Percentiles rank a stretch among this genome's conserved stretches.
phyloP scores from a whole-genome alignment of 192 early-diverging fungal species.

The Borealophlyctis nickersoniae region DNA sequence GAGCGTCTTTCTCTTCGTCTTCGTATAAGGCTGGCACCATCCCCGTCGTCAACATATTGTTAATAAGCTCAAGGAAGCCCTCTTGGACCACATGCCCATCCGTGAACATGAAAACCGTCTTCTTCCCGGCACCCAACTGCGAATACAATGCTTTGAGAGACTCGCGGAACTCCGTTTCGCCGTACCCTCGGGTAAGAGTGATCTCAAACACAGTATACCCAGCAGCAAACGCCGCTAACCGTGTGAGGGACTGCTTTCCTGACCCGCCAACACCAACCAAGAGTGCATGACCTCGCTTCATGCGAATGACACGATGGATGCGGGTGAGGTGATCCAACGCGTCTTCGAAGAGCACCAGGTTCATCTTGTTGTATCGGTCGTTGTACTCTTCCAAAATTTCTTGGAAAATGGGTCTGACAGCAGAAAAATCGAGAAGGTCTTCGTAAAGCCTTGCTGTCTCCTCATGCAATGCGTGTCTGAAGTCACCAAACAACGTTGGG shows the following conservation, averaged over 20 bases:
- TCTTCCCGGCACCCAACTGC: constrained; percentile 45
- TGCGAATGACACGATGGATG: constrained; percentile 52
- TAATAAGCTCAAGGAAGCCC: constrained; percentile 61
- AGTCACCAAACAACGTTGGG: constrained; percentile 59
- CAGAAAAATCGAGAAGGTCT: constrained; percentile 58
- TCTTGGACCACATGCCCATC: constrained; percentile 64
- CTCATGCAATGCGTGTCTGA: constrained; percentile 57
- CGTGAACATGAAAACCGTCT: constrained; percentile 60
- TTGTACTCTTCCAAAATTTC: constrained; percentile 63
- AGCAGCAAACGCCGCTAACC: constrained; percentile 53
- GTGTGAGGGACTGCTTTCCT: constrained; percentile 58
- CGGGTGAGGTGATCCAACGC: constrained; percentile 57
- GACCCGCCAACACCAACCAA: constrained; percentile 63
- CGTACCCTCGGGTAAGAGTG: constrained; percentile 54
- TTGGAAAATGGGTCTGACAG: constrained; percentile 56
- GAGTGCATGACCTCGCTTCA: constrained; percentile 56
- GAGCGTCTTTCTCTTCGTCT: constrained; percentile 58
- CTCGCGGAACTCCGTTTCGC: constrained; percentile 57
- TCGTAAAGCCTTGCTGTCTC: constrained; percentile 56
- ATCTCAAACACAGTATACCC: constrained; percentile 59
- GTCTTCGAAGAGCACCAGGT: constrained; percentile 62
- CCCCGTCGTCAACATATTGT: constrained; percentile 64
- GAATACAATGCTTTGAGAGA: constrained; percentile 49
- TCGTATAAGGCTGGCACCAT: constrained; percentile 60
- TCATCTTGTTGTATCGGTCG: constrained; percentile 59